Evolutionary conservation across 2,329 filamentous ascomycete species (phyloP), one percentile per base, ranked within the genome.

Genomic region (Lecanosticta acicola): DNA sequence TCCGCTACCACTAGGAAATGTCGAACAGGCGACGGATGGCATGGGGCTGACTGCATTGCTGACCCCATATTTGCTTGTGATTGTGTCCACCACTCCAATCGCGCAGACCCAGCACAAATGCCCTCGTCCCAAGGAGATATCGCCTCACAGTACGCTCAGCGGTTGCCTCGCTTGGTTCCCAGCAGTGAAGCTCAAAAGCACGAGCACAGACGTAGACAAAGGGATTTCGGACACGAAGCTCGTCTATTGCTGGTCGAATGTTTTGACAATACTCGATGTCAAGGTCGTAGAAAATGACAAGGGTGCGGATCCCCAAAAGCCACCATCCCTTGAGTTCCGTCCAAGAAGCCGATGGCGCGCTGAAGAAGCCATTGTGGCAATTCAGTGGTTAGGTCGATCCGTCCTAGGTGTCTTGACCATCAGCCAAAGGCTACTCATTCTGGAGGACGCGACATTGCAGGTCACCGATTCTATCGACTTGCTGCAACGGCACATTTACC

Each of bases 101-200:
- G 93, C 94, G 3, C 90, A 96, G 65, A 98, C 93, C 1, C 93
- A 98, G 63, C 87, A 96, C 67, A 98, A 98, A 68, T 83, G 88
- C 16, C 81, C 88, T 2, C 78, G 93, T 19, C 91, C 93, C 3
- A 97, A 94, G 63, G 91, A 97, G 55, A 81, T 97, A 8, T 82
- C 82, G 20, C 86, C 87, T 1, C 91, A 98, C 63, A 87, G 89
- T 61, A 83, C 91, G 14, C 83, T 98, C 77, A 96, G 87, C 40
- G 94, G 91, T 2, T 95, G 91, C 58, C 69, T 98, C 40, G 89
- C 93, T 26, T 98, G 93, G 93, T 98, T 98, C 63, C 93, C 93
- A 2, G 89, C 90, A 1, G 93, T 98, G 37, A 93, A 87, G 61
- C 73, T 98, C 35, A 97, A 97, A 66, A 79, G 80, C 13, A 72